Evolutionary conservation across 2,329 filamentous ascomycete genomes (phyloP).

Genomic region (Neofusicoccum laricinum): DNA sequence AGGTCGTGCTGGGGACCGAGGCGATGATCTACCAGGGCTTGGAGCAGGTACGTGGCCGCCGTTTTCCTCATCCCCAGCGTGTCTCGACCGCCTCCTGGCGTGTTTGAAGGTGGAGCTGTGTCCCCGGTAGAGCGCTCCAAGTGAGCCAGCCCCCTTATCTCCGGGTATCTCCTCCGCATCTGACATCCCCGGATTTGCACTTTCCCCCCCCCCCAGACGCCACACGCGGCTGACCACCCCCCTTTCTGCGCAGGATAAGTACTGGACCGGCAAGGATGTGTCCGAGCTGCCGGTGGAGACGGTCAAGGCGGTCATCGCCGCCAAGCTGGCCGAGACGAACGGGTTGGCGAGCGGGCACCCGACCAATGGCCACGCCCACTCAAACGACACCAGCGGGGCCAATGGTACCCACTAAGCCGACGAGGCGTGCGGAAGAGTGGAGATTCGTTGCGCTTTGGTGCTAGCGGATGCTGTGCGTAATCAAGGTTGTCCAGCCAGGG

Average conservation of each 20-base stretch:
- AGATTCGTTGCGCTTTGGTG: neutral
- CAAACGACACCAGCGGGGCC: neutral
- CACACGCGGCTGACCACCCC: constrained; percentile 5
- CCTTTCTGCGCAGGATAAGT: constrained; percentile 30
- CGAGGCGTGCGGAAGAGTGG: neutral
- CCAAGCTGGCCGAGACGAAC: constrained; percentile 11
- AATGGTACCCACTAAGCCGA: neutral
- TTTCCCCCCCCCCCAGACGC: constrained; percentile 14
- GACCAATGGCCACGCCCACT: neutral
- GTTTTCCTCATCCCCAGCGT: neutral
- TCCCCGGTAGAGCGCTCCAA: neutral
- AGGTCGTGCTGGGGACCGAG: constrained; percentile 72
- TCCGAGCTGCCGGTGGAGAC: constrained; percentile 58
- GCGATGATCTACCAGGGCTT: constrained; percentile 75
- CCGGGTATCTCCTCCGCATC: neutral
- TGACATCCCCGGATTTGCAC: constrained; percentile 8
- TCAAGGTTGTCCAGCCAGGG: neutral
- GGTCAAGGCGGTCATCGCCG: constrained; percentile 55
- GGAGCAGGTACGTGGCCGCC: constrained; percentile 53
- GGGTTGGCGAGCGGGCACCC: neutral
- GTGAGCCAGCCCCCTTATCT: no score
- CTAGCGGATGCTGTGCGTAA: neutral
- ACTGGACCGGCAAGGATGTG: constrained; percentile 63
- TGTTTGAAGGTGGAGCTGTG: neutral
- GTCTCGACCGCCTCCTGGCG: neutral